Base-by-base conservation (phyloP, 1,284 basidiomycete species). In the Sanghuangporus sanghuang region DNA sequence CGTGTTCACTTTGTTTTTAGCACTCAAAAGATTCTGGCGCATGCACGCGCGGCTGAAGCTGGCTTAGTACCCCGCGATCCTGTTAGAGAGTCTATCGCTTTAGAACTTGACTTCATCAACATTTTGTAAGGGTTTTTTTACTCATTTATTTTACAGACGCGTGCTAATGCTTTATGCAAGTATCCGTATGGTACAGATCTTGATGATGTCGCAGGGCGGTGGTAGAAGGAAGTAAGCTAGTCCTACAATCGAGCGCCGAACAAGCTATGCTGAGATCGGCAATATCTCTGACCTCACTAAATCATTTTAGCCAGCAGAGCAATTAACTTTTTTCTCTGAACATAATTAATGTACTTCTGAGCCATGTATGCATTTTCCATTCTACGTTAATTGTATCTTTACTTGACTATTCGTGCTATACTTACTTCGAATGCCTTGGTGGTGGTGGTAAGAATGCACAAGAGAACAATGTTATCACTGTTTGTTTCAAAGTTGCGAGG, bases 21-120 rank as follows among this genome's bases (percentile, higher is more conserved):
- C 73, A 93, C 88, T 32, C 90, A 91, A 73, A 92, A 93, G 74
- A 92, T 96, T 59, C 73, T 96, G 61, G 80, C 85, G 44, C 86
- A 94, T 68, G 93, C 88, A 27, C 83, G 90, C 44, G 72, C 91
- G 73, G 89, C 85, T 18, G 85, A 93, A 70, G 76, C 79, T 63
- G 93, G 93, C 57, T 69, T 76, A 48, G 83, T 91, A 68, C 79
- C 82, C 55, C 78, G 82, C 18, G 94, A 96, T 74, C 87, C 94
- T 6, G 76, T 96, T 67, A 86, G 83, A 65, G 93, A 96, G 76
- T 85, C 90, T 9, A 85, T 93, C 63, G 81, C 86, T 59, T 79
- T 95, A 54, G 88, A 95, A 72, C 81, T 96, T 62, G 92, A 95
- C 72, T 90, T 94, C 81, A 87, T 96, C 73, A 96, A 92, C 72